These are phyloP conservation scores for Alternaria longipes DNA, from an alignment of 2,329 filamentous ascomycete species.

Conservation along the genomic window DNA sequence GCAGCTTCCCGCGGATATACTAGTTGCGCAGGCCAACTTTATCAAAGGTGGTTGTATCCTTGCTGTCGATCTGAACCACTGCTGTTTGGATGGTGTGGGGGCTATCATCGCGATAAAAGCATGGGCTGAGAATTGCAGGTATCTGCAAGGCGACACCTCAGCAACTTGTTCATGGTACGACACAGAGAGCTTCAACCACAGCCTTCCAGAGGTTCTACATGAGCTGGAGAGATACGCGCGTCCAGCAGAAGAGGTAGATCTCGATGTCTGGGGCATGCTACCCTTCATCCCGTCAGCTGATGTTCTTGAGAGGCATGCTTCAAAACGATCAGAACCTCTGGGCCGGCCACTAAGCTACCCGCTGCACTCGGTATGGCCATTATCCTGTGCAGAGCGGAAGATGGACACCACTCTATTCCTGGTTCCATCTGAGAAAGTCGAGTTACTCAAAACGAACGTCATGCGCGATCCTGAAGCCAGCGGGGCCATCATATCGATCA, in stretches of 20 bases:
- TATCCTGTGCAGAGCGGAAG: slow-evolving; percentile 35
- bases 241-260: slow-evolving; percentile 27
- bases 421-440: slow-evolving; percentile 42
- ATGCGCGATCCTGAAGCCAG: slow-evolving; percentile 32
- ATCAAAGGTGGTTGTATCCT: slow-evolving; percentile 38
- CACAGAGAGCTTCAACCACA: slow-evolving; percentile 35
- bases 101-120: slow-evolving; percentile 32
- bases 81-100: slow-evolving; percentile 34
- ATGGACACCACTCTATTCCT: slow-evolving; percentile 46
- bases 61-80: slow-evolving; percentile 31
- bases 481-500: slow-evolving; percentile 41
- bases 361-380: slow-evolving; percentile 40
- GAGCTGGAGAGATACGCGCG: slow-evolving; percentile 25
- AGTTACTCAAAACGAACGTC: slow-evolving; percentile 44
- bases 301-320: not conserved
- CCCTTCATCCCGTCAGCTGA: slow-evolving; percentile 31
- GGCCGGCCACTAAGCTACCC: slow-evolving; percentile 35
- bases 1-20: slow-evolving; percentile 29
- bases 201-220: slow-evolving; percentile 32
- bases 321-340: not conserved
- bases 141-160: slow-evolving; percentile 30
- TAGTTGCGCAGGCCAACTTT: slow-evolving; percentile 42
- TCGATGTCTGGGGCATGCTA: slow-evolving; percentile 28
- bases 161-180: slow-evolving; percentile 34
- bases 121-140: slow-evolving; percentile 39